Evolutionary conservation across 139 green algal species (phyloP).

Genomic region (Chlamydomonas applanata): DNA sequence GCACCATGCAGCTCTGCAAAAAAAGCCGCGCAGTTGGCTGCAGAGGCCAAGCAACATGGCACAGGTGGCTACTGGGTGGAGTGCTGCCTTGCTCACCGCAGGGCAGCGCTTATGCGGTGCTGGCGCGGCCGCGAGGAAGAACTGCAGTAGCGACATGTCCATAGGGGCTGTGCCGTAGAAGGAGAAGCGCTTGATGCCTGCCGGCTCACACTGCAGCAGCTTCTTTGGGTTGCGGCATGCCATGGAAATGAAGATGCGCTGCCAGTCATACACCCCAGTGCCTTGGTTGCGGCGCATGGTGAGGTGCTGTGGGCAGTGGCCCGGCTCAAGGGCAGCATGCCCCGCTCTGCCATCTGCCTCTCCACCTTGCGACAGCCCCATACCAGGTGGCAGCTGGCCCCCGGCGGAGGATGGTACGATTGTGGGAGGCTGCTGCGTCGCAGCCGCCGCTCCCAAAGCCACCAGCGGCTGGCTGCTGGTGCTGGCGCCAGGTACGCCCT

Average conservation of each 20-base stretch:
- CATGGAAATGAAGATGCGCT: conserved; percentile 50
- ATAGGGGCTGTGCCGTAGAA: conserved; percentile 50
- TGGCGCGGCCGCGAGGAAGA: conserved; percentile 56
- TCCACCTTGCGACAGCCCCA: too few relatives aligned
- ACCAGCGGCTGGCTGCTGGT: too few relatives aligned
- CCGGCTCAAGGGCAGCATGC: not conserved
- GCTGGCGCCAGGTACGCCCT: too few relatives aligned
- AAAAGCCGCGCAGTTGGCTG: too few relatives aligned
- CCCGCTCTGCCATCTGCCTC: too few relatives aligned
- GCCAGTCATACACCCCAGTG: conserved; percentile 27
- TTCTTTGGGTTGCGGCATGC: conserved; percentile 64
- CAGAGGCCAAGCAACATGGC: too few relatives aligned
- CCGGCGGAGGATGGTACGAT: too few relatives aligned
- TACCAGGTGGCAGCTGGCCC: too few relatives aligned
- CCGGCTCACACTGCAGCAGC: conserved; percentile 66
- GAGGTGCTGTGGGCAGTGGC: not conserved
- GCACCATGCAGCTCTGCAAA: too few relatives aligned
- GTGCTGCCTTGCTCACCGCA: conserved; percentile 17
- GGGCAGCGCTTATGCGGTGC: conserved; percentile 25
- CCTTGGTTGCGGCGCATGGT: not conserved
- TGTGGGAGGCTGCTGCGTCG: not conserved
- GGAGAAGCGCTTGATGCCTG: conserved; percentile 62
- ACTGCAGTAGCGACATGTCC: conserved; percentile 64
- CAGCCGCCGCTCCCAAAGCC: too few relatives aligned
- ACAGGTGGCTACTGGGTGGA: too few relatives aligned